These are phyloP conservation scores for Pichia sp. DNA, from an alignment of 1,139 yeast genomes.

Conservation along the genomic window DNA sequence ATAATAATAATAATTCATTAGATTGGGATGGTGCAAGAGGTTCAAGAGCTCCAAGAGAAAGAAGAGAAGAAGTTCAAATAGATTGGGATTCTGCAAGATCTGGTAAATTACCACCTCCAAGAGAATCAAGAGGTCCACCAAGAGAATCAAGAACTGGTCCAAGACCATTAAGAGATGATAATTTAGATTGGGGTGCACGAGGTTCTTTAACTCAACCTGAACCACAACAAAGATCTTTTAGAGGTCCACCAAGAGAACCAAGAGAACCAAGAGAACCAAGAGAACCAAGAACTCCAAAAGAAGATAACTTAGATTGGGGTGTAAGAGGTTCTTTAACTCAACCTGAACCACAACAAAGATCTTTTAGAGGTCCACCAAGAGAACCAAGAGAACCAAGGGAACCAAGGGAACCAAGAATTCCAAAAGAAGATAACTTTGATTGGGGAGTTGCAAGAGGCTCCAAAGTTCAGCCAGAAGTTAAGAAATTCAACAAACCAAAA, in stretches of 20 bases:
- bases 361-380: constrained; percentile 27
- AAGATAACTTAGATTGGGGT: constrained; percentile 39
- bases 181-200: constrained; percentile 44
- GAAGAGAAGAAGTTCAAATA: constrained; percentile 30
- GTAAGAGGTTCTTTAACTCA: constrained; percentile 35
- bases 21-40: constrained; percentile 42
- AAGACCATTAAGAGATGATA: constrained; percentile 24
- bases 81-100: constrained; percentile 45
- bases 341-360: constrained; percentile 13
- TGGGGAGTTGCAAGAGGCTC: constrained; percentile 42
- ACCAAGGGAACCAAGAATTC: constrained; percentile 30
- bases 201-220: constrained; percentile 32
- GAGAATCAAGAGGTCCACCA: constrained; percentile 22
- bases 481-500: constrained; percentile 27
- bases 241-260: constrained; percentile 32
- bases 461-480: constrained; percentile 36
- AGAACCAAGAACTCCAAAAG: constrained; percentile 36
- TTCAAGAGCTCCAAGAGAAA: constrained; percentile 26
- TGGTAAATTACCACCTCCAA: constrained; percentile 29
- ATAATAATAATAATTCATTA: constrained; percentile 20
- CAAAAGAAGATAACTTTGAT: constrained; percentile 37
- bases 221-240: constrained; percentile 34
- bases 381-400: constrained; percentile 31
- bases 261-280: constrained; percentile 29
- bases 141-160: constrained; percentile 27